Evolutionary conservation across 805 yeast genomes (phyloP).

Genomic region (Starmerella apis): DNA sequence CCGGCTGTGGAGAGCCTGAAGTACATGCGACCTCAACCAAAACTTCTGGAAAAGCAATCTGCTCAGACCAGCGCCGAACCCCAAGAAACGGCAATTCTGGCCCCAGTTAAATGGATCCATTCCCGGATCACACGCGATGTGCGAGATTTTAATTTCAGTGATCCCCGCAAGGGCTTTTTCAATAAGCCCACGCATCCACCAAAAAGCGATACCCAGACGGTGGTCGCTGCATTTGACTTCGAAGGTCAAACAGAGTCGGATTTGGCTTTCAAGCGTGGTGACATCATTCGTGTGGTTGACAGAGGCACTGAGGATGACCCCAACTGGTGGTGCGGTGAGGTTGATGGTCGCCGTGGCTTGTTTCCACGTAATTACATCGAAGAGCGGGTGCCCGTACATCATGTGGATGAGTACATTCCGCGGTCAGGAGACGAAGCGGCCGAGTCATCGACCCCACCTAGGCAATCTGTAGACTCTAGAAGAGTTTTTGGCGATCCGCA

Average conservation of each 20-base stretch:
- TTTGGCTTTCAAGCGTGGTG: conserved; percentile 33
- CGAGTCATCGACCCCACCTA: too few relatives aligned
- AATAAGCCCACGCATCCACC: conserved; percentile 16
- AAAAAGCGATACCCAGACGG: conserved; percentile 20
- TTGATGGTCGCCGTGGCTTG: conserved; percentile 36
- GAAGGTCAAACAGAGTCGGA: conserved; percentile 34
- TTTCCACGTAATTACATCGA: conserved; percentile 42
- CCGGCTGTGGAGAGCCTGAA: conserved; percentile 25
- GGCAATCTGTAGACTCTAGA: neutral
- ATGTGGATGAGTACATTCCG: conserved; percentile 17
- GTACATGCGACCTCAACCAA: conserved; percentile 10
- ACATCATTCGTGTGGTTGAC: conserved; percentile 31
- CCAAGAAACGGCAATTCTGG: conserved; percentile 6
- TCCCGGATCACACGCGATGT: conserved; percentile 12
- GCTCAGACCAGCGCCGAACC: neutral
- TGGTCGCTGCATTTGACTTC: conserved; percentile 32
- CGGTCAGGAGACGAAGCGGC: neutral
- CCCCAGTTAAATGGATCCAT: conserved; percentile 16
- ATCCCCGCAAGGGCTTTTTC: conserved; percentile 19
- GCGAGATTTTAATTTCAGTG: conserved; percentile 13
- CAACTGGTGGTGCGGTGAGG: conserved; percentile 45
- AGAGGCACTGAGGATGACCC: conserved; percentile 32
- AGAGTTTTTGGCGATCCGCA: neutral
- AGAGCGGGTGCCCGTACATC: neutral
- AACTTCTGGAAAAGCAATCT: neutral